Conservation (phyloP, 768 basidiomycete genomes). For the Leucosporidium yakuticum region DNA sequence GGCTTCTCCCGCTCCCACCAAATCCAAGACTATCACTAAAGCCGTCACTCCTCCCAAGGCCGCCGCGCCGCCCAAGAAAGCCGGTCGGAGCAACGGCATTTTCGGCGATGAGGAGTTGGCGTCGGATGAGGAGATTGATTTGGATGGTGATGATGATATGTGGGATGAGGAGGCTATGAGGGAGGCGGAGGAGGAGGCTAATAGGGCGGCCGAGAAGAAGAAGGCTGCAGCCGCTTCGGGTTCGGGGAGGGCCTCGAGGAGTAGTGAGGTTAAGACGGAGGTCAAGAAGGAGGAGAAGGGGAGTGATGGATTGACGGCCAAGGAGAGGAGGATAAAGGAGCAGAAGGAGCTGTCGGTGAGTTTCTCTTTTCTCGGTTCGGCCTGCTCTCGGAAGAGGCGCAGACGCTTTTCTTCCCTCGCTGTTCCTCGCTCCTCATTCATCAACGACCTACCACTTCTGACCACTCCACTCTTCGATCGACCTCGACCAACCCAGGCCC, state of each 20-base stretch:
- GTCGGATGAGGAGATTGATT: not conserved
- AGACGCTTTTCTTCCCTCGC: too few relatives aligned
- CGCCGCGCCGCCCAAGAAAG: slow-evolving; percentile 2
- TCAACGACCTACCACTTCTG: too few relatives aligned
- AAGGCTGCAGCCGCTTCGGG: not conserved
- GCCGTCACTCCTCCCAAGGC: too few relatives aligned
- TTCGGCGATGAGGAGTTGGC: slow-evolving; percentile 3
- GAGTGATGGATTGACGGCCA: not conserved
- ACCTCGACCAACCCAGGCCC: too few relatives aligned
- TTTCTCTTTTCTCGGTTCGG: not conserved
- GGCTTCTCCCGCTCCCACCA: not conserved
- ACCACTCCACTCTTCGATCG: too few relatives aligned
- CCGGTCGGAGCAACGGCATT: not conserved
- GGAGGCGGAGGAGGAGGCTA: slow-evolving; percentile 3
- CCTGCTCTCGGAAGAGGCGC: too few relatives aligned
- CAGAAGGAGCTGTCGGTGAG: slow-evolving; percentile 1
- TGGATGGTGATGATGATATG: not conserved
- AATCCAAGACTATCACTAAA: not conserved
- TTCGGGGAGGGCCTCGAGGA: not conserved
- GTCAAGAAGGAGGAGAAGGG: not conserved
- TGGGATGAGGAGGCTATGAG: slow-evolving; percentile 1
- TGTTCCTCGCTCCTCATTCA: too few relatives aligned
- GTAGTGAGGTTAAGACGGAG: not conserved
- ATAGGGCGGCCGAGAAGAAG: not conserved
- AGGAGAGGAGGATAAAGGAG: not conserved